Evolutionary conservation across 1,284 basidiomycete species (phyloP), one percentile per base, ranked within the genome.

Genomic region (Austroboletus niveus): DNA sequence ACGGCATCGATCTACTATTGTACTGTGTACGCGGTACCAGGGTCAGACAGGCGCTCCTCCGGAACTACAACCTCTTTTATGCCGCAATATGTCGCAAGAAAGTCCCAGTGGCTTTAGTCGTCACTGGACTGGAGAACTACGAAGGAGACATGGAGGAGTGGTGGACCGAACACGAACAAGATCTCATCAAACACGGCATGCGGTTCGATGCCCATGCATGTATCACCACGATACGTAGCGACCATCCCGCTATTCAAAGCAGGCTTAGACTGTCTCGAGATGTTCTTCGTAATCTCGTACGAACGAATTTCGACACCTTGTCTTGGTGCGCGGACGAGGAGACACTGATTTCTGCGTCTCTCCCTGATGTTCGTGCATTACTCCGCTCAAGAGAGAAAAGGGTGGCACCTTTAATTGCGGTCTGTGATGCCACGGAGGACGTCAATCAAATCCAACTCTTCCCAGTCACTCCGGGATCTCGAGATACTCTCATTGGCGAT

Each of bases 81-180:
- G 55, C 58, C 7, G 56, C 58, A 8, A 54, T 68, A 47, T 68
- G 62, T 42, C 49, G 60, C 60, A 57, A 57, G 58, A 63, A 57
- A 48, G 63, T 70, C 15, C 67, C 66, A 1, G 58, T 72, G 9
- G 65, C 64, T n/a, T 49, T 68, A 47, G 56, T 71, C 10, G 58
- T 69, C 14, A 72, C 68, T 11, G 60, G 59, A n/a, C 55, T 72
- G n/a, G 70, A 69, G 54, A 59, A 70, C 41, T 66, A 69, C 8
- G 57, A 65, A 38, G 57, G 44, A 40, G 50, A 65, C 3, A 70
- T 71, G 69, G 66, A 71, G 11, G 22, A 30, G 3, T 69, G 68
- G 69, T 72, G 68, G 70, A 35, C 27, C 14, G 55, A 57, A 42
- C 63, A 72, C 20, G 59, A 63, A 49, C 52, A 55, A 35, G 67